Conservation (phyloP, 1,139 yeast genomes). For the Geotrichum siamense region DNA sequence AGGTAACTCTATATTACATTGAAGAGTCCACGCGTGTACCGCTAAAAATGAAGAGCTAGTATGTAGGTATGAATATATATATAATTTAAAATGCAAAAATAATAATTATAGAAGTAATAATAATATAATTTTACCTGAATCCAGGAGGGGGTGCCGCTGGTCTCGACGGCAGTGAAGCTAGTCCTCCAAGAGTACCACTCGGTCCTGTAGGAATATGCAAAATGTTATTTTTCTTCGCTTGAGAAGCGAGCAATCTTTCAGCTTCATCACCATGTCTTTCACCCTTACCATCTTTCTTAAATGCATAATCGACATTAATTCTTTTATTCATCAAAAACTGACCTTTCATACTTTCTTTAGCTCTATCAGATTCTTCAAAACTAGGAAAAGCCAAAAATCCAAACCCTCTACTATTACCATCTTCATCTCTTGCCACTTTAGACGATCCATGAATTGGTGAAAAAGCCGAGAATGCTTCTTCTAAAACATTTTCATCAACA, state of each 20-base stretch:
- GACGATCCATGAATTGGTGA: slow-evolving; percentile 57
- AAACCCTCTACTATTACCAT: slow-evolving; percentile 51
- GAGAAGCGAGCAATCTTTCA: slow-evolving; percentile 66
- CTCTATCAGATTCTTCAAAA: slow-evolving; percentile 66
- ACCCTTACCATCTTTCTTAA: slow-evolving; percentile 52
- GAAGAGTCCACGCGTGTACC: no score
- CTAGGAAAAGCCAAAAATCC: slow-evolving; percentile 59
- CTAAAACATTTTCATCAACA: slow-evolving; percentile 54
- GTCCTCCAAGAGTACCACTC: slow-evolving; percentile 1
- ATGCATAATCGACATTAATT: slow-evolving; percentile 61
- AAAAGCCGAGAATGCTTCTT: slow-evolving; percentile 58
- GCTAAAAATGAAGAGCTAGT: no score
- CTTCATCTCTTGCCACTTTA: slow-evolving; percentile 45
- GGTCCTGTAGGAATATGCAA: slow-evolving; percentile 7
- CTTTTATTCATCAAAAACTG: slow-evolving; percentile 61
- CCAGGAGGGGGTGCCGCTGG: slow-evolving; percentile 16
- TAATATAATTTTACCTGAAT: slow-evolving; percentile 1
- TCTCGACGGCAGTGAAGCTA: slow-evolving; percentile 8
- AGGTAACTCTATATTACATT: no score
- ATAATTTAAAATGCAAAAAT: no score
- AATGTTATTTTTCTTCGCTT: slow-evolving; percentile 44
- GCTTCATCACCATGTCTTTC: slow-evolving; percentile 72
- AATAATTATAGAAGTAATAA: neutral
- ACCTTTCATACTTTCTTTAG: slow-evolving; percentile 63
- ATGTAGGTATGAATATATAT: no score